Base-by-base conservation (phyloP, 2,329 filamentous ascomycete species). In the Alternaria sp. region DNA sequence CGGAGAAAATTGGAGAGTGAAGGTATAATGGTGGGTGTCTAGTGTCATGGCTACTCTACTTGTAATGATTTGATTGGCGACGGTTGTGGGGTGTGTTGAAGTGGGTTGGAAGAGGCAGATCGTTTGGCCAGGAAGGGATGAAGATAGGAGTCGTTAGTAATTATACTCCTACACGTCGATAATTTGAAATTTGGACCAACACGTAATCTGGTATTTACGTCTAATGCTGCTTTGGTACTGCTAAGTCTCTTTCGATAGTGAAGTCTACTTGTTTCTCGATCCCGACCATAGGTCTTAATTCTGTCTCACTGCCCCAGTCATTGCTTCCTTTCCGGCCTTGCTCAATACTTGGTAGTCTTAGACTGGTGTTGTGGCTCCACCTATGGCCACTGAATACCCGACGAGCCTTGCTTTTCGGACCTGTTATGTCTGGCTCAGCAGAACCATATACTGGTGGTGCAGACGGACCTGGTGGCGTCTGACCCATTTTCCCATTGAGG, bases 31-130 rank as follows among this genome's bases (percentile, higher is more conserved):
- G 14, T 78, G 74, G 66, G 75, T 79, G 1, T 78, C 76, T 4
- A 81, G 79, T 17, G 73, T 71, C 0, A 70, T 87, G 82, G 84
- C 84, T 0, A 72, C 84, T 21, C 62, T 81, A 17, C 67, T 88
- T 37, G 77, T 85, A 3, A 63, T 67, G 4, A 80, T 82, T 55
- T 88, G 84, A 80, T 40, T 83, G 2, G 82, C 85, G 58, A 80
- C 86, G 28, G 72, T 80, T 10, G 70, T 78, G 48, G 78, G 76
- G 28, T 82, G 85, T 66, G 67, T 83, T 4, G 74, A 79, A 23
- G 86, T 85, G 2, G 79, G 88, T 5, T 72, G 78, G 62, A 75
- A 68, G 31, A 75, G 80, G 58, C 78, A 83, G 54, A 84, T 88
- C 50, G 77, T 86, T 60, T 86, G 80, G 70, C 82, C 83, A 2